Evolutionary conservation across 441 rosid genomes (phyloP).

Genomic region (Biscutella laevigata): DNA sequence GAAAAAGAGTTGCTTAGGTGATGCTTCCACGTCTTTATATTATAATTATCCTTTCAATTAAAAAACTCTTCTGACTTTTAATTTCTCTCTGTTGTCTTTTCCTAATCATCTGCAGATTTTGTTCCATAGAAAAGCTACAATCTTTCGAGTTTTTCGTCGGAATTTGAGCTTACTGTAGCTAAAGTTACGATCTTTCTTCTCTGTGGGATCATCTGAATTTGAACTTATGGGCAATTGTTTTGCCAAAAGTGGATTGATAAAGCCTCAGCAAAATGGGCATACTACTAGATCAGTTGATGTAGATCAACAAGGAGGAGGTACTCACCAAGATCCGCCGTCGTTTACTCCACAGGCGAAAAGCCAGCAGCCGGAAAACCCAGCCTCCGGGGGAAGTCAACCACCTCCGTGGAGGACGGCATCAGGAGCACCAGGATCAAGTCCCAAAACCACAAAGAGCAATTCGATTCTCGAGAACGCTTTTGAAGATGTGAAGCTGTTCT

Average conservation of each 20-base stretch:
- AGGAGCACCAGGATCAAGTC: conserved; percentile 19
- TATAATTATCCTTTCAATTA: too few species aligned
- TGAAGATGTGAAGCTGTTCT: conserved; percentile 46
- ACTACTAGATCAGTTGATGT: conserved; percentile 29
- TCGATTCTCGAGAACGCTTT: conserved; percentile 61
- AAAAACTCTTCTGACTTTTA: too few species aligned
- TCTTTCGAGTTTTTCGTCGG: too few species aligned
- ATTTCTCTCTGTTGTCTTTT: too few species aligned
- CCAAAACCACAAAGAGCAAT: conserved; percentile 28
- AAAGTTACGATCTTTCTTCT: conserved; percentile 17
- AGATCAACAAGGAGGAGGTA: conserved; percentile 7
- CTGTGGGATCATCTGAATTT: neutral
- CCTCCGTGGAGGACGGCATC: conserved; percentile 31
- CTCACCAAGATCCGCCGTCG: conserved; percentile 29
- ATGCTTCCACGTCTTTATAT: too few species aligned
- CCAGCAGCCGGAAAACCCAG: conserved; percentile 23
- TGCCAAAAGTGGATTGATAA: conserved; percentile 35
- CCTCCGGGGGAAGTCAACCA: conserved; percentile 17
- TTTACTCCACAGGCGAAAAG: conserved; percentile 24
- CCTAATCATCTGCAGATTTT: too few species aligned
- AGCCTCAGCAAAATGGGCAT: conserved; percentile 33
- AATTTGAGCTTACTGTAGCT: conserved; percentile 9
- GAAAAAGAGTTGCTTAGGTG: too few species aligned
- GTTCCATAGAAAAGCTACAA: too few species aligned
- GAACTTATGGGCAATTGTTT: conserved; percentile 54